Percentiles rank a stretch among this genome's conserved stretches.
Evolutionary conservation across 1,284 basidiomycete genomes (phyloP).

Genomic region (Cutaneotrichosporon sp.): DNA sequence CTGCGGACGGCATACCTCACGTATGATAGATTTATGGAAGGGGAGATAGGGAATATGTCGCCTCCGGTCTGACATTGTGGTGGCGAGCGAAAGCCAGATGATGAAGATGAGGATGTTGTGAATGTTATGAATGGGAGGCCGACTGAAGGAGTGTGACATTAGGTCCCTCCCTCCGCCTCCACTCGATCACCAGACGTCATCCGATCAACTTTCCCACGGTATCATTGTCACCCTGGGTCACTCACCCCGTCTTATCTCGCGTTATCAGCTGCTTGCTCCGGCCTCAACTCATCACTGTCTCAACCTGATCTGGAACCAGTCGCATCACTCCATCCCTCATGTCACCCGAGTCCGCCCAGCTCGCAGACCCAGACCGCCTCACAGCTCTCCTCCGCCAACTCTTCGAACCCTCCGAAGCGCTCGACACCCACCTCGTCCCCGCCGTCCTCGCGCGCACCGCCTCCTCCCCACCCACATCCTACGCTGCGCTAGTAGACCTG

Average conservation of each 20-base stretch:
- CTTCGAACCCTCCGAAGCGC: constrained; percentile 31
- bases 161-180: too few species aligned
- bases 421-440: constrained; percentile 29
- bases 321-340: too few species aligned
- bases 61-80: constrained; percentile 7
- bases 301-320: too few species aligned
- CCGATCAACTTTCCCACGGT: constrained; percentile 11
- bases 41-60: constrained; percentile 48
- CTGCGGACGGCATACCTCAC: constrained; percentile 55
- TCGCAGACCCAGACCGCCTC: constrained; percentile 10
- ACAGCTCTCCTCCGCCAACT: constrained; percentile 24
- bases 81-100: too few species aligned
- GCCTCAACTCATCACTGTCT: too few species aligned
- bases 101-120: not conserved
- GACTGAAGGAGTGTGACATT: too few species aligned
- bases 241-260: too few species aligned
- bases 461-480: constrained; percentile 43
- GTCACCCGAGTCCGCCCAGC: not conserved
- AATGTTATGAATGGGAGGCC: not conserved
- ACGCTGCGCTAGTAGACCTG: constrained; percentile 59
- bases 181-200: not conserved
- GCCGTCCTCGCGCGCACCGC: constrained; percentile 20
- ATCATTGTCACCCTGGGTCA: too few species aligned
- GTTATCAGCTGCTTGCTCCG: too few species aligned
- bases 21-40: constrained; percentile 50